A percentile compares a stretch with the other conserved stretches of the same genome.
Conservation (phyloP, 495 filamentous ascomycete species). For the Emericellopsis terricola region DNA sequence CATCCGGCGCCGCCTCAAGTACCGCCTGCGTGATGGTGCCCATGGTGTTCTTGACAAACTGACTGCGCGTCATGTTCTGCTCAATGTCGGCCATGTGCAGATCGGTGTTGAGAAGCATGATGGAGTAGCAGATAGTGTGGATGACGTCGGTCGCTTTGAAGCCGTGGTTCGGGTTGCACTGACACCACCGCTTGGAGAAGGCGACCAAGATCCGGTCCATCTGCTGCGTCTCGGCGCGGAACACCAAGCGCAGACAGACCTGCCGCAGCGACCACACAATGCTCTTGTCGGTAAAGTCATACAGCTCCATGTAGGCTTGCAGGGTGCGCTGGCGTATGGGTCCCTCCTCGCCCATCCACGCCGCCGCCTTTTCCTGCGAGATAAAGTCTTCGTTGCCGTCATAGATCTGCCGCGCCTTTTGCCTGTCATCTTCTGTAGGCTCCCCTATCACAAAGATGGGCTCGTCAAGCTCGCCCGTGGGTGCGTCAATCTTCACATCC, state of each 20-base stretch:
- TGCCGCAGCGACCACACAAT: slow-evolving; percentile 63
- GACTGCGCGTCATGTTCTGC: slow-evolving; percentile 82
- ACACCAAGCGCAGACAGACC: slow-evolving; percentile 64
- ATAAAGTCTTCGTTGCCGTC: slow-evolving; percentile 73
- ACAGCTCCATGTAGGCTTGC: slow-evolving; percentile 81
- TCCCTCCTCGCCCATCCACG: slow-evolving; percentile 74
- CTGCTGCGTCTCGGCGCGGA: slow-evolving; percentile 91
- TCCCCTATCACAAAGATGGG: slow-evolving; percentile 25
- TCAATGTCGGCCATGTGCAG: slow-evolving; percentile 88
- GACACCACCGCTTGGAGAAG: slow-evolving; percentile 78
- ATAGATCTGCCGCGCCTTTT: slow-evolving; percentile 65
- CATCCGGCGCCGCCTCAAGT: slow-evolving; percentile 48
- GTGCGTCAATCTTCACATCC: slow-evolving; percentile 10
- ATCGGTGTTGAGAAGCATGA: slow-evolving; percentile 91
- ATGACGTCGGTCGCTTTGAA: slow-evolving; percentile 89
- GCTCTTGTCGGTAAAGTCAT: slow-evolving; percentile 69
- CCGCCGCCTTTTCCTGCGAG: slow-evolving; percentile 56
- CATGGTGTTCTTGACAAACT: slow-evolving; percentile 95
- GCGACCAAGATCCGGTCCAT: slow-evolving; percentile 85
- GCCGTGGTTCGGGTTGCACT: slow-evolving; percentile 84
- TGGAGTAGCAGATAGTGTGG: slow-evolving; percentile 91
- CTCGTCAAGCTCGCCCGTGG: slow-evolving; percentile 21
- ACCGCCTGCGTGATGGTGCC: slow-evolving; percentile 68
- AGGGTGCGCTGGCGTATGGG: slow-evolving; percentile 45
- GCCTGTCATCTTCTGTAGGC: slow-evolving; percentile 46